Evolutionary conservation across 2,329 filamentous ascomycete genomes (phyloP).

Genomic region (Cercospora canescens): DNA sequence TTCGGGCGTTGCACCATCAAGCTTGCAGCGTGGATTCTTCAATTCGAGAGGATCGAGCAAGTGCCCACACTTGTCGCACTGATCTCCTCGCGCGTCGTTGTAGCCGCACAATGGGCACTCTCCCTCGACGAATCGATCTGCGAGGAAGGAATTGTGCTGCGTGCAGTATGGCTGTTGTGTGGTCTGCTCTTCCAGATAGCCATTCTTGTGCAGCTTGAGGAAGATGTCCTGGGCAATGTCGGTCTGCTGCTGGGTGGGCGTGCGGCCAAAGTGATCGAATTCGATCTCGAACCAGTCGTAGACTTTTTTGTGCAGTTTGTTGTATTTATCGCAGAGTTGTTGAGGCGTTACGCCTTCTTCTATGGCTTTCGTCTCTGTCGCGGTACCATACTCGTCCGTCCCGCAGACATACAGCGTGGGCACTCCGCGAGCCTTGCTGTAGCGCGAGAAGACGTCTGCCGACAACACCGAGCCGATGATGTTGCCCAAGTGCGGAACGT

Average conservation of each 20-base stretch:
- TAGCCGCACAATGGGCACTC: constrained; percentile 70
- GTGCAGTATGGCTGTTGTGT: constrained; percentile 92
- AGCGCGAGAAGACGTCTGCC: constrained; percentile 75
- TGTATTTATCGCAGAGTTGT: constrained; percentile 89
- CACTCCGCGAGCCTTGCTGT: constrained; percentile 75
- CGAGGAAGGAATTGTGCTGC: constrained; percentile 62
- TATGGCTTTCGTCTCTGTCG: constrained; percentile 92
- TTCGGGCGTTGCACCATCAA: constrained; percentile 80
- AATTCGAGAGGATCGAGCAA: constrained; percentile 56
- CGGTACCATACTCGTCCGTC: constrained; percentile 92
- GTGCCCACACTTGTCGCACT: constrained; percentile 55
- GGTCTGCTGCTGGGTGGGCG: constrained; percentile 84
- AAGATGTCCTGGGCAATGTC: constrained; percentile 94
- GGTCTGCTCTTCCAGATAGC: constrained; percentile 80
- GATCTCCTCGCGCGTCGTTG: constrained; percentile 54
- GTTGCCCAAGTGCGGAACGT: constrained; percentile 79
- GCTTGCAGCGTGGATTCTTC: constrained; percentile 86
- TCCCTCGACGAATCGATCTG: constrained; percentile 84
- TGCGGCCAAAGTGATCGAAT: constrained; percentile 94
- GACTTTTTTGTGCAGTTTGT: constrained; percentile 82
- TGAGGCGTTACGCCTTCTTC: constrained; percentile 81
- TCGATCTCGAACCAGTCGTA: constrained; percentile 96
- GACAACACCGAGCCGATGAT: constrained; percentile 84
- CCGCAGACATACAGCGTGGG: constrained; percentile 85
- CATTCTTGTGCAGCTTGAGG: constrained; percentile 80